Evolutionary conservation across 495 filamentous ascomycete genomes (phyloP), one percentile per base, ranked within the genome.

Genomic region (Chaetomidium leptoderma): DNA sequence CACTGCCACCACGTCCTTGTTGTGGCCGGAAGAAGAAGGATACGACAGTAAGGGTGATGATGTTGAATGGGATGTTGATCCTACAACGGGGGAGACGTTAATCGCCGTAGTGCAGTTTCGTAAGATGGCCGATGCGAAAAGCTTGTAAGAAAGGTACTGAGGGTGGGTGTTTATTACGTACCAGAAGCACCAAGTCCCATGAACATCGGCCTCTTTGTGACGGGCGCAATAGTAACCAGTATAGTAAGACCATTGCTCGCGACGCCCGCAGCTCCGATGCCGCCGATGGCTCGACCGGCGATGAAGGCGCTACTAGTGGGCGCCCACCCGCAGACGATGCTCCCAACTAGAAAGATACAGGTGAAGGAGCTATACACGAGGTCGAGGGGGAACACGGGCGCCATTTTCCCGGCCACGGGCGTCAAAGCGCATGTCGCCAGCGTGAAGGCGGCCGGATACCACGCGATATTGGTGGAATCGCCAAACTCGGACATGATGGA

Each of bases 121-220:
- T n/a, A n/a, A n/a, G n/a, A n/a, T n/a, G n/a, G n/a, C n/a, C n/a
- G n/a, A n/a, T n/a, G n/a, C n/a, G n/a, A n/a, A n/a, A n/a, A n/a
- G n/a, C n/a, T n/a, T n/a, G n/a, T n/a, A n/a, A n/a, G n/a, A 32
- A 5, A 32, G 30, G 30, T 32, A 32, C 5, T 10, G 5, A 32
- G 30, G 30, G 5, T 10, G 30, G 5, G 30, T 10, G 5, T 10
- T 32, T 32, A 32, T 37, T 14, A 16, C 33, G 33, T 48, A 16
- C 57, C 82, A 84, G 64, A 84, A 83, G 66, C 80, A 85, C 83
- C 83, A 86, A 60, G n/a, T 1, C 61, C 64, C 46, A 56, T 55
- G 26, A 58, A 24, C 6, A 45, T 45, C 10, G 42, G 8, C 10
- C 14, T 24, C 42, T 14, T 45, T 21, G 21, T 16, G 0, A 13